Percentiles rank a stretch among this genome's conserved stretches.
phyloP scores from a whole-genome alignment of 495 filamentous ascomycete species.

The Achaetomiella virescens region DNA sequence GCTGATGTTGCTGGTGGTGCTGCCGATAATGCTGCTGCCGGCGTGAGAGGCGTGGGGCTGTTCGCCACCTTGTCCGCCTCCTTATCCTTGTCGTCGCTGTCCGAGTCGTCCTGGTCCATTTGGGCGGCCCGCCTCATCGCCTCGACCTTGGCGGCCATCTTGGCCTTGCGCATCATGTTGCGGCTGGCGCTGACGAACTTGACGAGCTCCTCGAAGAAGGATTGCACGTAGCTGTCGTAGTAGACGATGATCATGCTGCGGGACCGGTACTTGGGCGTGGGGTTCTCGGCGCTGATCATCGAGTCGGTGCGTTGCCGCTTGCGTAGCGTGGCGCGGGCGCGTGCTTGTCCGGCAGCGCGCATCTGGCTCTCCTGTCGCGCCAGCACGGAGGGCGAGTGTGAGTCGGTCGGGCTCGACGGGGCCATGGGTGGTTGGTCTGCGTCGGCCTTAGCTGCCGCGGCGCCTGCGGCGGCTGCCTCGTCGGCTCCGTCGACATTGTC shows the following conservation, averaged over 20 bases:
- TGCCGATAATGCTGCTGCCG: neutral
- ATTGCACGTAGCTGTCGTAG: constrained; percentile 82
- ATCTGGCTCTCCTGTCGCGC: constrained; percentile 39
- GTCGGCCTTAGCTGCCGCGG: constrained; percentile 10
- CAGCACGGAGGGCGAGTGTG: constrained; percentile 41
- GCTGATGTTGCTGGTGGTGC: neutral
- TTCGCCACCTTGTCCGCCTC: neutral
- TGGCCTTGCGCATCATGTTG: constrained; percentile 76
- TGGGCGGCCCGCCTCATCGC: constrained; percentile 50
- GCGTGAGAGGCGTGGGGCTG: neutral
- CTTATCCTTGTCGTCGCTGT: constrained; percentile 32
- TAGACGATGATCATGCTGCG: constrained; percentile 79
- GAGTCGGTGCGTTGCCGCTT: constrained; percentile 56
- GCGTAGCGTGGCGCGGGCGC: constrained; percentile 39
- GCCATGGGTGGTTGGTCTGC: constrained; percentile 8
- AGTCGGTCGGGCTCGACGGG: constrained; percentile 23
- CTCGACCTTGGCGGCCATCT: constrained; percentile 58
- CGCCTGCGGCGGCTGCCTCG: constrained; percentile 12
- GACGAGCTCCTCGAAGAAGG: constrained; percentile 71
- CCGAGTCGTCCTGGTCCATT: constrained; percentile 39
- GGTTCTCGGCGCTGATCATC: constrained; percentile 46
- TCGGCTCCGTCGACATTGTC: constrained; percentile 1
- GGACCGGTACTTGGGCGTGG: constrained; percentile 54
- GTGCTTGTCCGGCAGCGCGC: constrained; percentile 39
- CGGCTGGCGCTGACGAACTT: constrained; percentile 71